Conservation (phyloP, 257 asterid species). For the Nicotiana knightiana region DNA sequence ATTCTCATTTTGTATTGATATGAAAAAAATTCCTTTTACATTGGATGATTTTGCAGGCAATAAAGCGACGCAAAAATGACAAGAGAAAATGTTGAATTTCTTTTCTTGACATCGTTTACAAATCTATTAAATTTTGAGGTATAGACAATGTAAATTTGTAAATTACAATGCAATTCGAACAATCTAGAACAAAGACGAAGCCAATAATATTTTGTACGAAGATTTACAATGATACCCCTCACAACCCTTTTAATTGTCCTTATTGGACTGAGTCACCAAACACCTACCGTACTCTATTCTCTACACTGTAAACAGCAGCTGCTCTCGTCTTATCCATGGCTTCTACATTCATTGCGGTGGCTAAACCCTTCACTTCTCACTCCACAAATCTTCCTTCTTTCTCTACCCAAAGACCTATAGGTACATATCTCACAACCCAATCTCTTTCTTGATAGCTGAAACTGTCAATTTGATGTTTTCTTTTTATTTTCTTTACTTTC, state of each 20-base stretch:
- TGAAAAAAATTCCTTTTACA: no score
- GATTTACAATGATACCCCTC: not conserved
- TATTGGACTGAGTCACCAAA: not conserved
- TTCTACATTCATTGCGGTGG: slow-evolving; percentile 40
- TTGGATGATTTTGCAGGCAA: no score
- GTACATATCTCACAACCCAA: slow-evolving; percentile 13
- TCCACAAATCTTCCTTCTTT: slow-evolving; percentile 27
- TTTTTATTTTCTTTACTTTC: not conserved
- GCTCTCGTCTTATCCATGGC: slow-evolving; percentile 68
- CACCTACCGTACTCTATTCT: not conserved
- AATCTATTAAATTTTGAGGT: no score
- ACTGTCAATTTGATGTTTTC: not conserved
- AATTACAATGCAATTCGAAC: not conserved
- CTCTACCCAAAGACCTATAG: slow-evolving; percentile 25
- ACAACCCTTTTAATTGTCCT: not conserved
- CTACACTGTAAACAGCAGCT: not conserved
- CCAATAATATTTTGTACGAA: not conserved
- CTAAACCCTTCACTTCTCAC: slow-evolving; percentile 42
- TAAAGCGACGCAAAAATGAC: no score
- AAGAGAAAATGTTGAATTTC: no score
- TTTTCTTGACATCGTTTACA: no score
- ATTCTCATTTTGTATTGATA: no score
- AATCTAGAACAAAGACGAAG: not conserved
- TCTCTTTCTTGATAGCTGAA: not conserved
- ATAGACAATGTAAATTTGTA: no score